These are phyloP conservation scores for Wickerhamiella sergipiensis DNA, from an alignment of 805 yeast genomes.

Conservation along the genomic window DNA sequence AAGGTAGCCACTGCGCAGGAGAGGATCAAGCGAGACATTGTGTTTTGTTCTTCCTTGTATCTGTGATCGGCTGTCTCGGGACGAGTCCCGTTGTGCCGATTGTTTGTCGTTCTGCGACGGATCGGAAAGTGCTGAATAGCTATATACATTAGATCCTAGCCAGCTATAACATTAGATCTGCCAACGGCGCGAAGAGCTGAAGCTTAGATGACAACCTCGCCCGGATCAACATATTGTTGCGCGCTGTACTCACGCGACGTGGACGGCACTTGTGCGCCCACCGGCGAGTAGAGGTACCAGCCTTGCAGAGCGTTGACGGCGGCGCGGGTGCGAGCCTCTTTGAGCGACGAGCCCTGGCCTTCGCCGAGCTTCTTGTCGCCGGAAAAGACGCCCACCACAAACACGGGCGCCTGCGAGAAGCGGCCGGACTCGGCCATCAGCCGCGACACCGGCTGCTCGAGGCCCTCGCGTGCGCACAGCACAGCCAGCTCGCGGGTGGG, in stretches of 20 bases:
- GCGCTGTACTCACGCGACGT: constrained; percentile 6
- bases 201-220: constrained; percentile 19
- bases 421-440: constrained; percentile 91
- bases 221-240: constrained; percentile 15
- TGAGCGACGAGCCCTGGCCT: constrained; percentile 81
- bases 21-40: constrained; percentile 88
- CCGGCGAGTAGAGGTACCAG: constrained; percentile 84
- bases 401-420: constrained; percentile 66
- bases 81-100: too few relatives aligned
- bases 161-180: too few relatives aligned
- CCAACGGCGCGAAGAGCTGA: constrained; percentile 2
- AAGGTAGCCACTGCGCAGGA: constrained; percentile 92
- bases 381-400: constrained; percentile 79
- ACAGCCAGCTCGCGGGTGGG: constrained; percentile 76
- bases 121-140: not conserved
- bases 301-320: constrained; percentile 81
- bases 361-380: constrained; percentile 80
- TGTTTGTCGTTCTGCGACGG: too few relatives aligned
- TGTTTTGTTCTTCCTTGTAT: constrained; percentile 89
- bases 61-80: constrained; percentile 33
- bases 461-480: constrained; percentile 60
- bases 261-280: constrained; percentile 17
- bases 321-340: constrained; percentile 86
- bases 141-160: constrained; percentile 2
- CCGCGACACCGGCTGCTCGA: constrained; percentile 65